Evolutionary conservation across 805 yeast genomes (phyloP), one percentile per base, ranked within the genome.

Genomic region (Cyberlindnera meyerae): DNA sequence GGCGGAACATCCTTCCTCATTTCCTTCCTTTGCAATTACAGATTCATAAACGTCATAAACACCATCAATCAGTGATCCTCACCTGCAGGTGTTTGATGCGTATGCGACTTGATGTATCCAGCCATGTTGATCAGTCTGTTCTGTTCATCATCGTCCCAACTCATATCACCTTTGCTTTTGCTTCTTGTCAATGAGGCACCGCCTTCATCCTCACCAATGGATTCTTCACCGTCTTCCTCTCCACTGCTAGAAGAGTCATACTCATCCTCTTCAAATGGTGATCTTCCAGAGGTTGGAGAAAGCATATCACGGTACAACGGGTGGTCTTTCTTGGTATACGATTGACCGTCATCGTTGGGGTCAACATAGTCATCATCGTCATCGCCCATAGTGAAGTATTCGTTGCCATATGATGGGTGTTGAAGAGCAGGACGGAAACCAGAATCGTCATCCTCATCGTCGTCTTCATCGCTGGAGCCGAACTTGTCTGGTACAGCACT

Each of bases 291-390:
- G 30, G 33, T 48, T 39, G 48, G 57, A 3, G 58, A 56, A 21
- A 55, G 47, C 55, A 56, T 52, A 46, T 48, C 61, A 33, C 49
- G 54, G 46, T 82, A 81, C 37, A 81, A 57, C 6, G 85, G 81
- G 49, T 79, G 75, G 27, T 69, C 62, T 17, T 70, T 66, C 54
- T 75, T 79, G 36, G 77, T 75, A 57, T 82, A 82, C 2, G 85
- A 78, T 52, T 75, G 77, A 0, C 90, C 90, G 51, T 82, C 90
- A 55, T 83, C 90, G 51, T 82, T 81, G 1, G 90, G 89, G 53
- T 82, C 89, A 48, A 75, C 76, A 50, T 82, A 81, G 42, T 79
- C 88, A 42, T 82, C 87, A 11, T 73, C 83, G 18, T 72, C 73
- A 20, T 66, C 66, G 30, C 54, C 60, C 24, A 51, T 48, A 21